A percentile compares a stretch with the other conserved stretches of the same genome.
Conservation (phyloP, 345 rosid genomes). For the Murraya paniculata region DNA sequence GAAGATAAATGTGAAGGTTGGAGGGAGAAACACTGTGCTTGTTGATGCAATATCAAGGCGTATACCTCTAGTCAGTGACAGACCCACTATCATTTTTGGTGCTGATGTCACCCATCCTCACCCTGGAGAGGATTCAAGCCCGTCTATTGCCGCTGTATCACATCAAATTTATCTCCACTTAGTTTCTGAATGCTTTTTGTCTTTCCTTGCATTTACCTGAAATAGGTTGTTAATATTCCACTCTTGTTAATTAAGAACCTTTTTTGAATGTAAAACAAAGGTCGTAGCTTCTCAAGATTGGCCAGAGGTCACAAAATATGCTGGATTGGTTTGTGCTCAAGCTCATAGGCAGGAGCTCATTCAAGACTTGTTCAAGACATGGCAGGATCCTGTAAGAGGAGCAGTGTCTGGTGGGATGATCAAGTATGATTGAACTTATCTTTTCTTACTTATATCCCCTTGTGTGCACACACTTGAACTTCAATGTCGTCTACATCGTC, state of each 20-base stretch:
- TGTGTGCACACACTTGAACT: not conserved
- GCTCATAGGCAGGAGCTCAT: constrained; percentile 99
- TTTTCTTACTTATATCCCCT: not conserved
- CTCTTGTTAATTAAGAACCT: not conserved
- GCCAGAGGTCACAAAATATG: constrained; percentile 98
- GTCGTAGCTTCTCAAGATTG: constrained; percentile 99
- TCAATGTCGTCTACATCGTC: not conserved
- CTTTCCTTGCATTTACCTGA: not conserved
- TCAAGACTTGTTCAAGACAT: constrained; percentile 87
- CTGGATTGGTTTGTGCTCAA: constrained; percentile 97
- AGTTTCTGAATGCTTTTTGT: not conserved
- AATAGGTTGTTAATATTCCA: not conserved
- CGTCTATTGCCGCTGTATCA: constrained; percentile 97
- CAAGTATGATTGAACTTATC: constrained; percentile 44
- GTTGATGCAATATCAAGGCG: constrained; percentile 90
- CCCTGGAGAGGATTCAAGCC: constrained; percentile 98
- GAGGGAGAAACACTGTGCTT: constrained; percentile 96
- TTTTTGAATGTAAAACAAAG: constrained; percentile 32
- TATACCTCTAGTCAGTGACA: constrained; percentile 92
- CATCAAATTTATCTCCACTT: not conserved
- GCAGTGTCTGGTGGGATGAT: constrained; percentile 97
- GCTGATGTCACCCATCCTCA: constrained; percentile 99
- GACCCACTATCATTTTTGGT: constrained; percentile 95
- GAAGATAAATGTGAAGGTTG: constrained; percentile 98
- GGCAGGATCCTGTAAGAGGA: constrained; percentile 96